Evolutionary conservation across 2,329 filamentous ascomycete genomes (phyloP), one percentile per base, ranked within the genome.

Genomic region (Hypocreales sp.): DNA sequence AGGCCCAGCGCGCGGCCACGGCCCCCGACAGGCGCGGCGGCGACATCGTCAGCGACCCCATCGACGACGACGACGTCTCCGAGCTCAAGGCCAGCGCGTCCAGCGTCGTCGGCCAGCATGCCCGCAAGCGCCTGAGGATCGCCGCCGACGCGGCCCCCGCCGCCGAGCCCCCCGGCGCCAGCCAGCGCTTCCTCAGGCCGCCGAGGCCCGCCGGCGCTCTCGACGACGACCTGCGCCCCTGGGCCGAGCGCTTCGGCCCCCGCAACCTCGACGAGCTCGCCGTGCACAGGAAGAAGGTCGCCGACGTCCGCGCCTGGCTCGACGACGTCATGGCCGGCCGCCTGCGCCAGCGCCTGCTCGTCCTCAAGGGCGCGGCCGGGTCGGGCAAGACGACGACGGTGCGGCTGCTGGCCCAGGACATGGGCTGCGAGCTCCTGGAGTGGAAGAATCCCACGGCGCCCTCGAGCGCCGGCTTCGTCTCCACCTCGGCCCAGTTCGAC

Each of bases 201-300:
- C 40, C 53, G 7, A 42, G 45, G 15, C 47, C 48, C 10, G 27
- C 38, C 9, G 39, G 40, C 7, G 35, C 37, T 4, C 22, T 41
- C 6, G 56, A 61, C 26, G 61, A 69, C 20, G 76, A 83, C 37
- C 53, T 61, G 26, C 67, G 78, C 28, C 84, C 87, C 4, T 95
- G 87, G 87, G 79, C 79, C 11, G 86, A 94, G 40, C 72, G 75
- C 39, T 95, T 83, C 50, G 75, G 70, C 3, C 87, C 87, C 0
- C 43, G 50, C 3, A 78, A 68, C 39, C 50, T 94, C 9, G 74
- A 84, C 11, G 87, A 95, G 53, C 60, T 98, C 24, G 87, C 79
- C 0, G 87, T 98, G 12, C 86, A 98, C 51, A 94, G 92, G 58
- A 90, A 72, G 41, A 98, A 98, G 50, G 80, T 95, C 5, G 56